phyloP scores from a whole-genome alignment of 768 basidiomycete species.

The Pulveroboletus sp. region DNA sequence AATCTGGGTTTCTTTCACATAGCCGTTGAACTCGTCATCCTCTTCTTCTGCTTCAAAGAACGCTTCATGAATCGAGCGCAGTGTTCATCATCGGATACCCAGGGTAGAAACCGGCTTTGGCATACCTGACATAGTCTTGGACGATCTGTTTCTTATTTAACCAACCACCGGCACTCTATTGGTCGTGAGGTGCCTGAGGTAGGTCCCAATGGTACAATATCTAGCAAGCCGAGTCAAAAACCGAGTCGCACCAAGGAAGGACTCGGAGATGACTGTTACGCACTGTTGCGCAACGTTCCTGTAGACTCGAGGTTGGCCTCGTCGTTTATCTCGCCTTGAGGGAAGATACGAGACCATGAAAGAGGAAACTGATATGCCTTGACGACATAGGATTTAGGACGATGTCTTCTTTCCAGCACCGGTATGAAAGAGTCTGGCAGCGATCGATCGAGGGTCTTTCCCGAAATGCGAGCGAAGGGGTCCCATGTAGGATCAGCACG shows the following conservation, averaged over 20 bases:
- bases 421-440: conserved; percentile 77
- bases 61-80: too few relatives aligned
- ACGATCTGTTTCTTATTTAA: conserved; percentile 22
- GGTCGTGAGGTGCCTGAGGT: neutral
- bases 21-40: conserved; percentile 62
- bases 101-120: conserved; percentile 35
- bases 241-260: neutral
- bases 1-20: conserved; percentile 65
- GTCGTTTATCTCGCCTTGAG: conserved; percentile 68
- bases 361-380: conserved; percentile 78
- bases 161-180: neutral
- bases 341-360: conserved; percentile 76
- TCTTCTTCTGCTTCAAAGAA: conserved; percentile 68
- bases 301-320: conserved; percentile 68
- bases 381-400: conserved; percentile 60
- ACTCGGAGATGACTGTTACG: too few relatives aligned
- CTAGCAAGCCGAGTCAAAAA: neutral
- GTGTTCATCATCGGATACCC: conserved; percentile 24
- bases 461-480: conserved; percentile 63
- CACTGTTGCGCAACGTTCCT: conserved; percentile 67
- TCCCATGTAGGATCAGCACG: conserved; percentile 79
- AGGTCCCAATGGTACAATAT: neutral
- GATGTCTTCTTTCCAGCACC: conserved; percentile 65
- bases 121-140: conserved; percentile 63
- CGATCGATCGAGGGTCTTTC: conserved; percentile 68